A percentile compares a stretch with the other conserved stretches of the same genome.
Conservation (phyloP, 768 basidiomycete genomes). For the Tricholoma saponaceum region DNA sequence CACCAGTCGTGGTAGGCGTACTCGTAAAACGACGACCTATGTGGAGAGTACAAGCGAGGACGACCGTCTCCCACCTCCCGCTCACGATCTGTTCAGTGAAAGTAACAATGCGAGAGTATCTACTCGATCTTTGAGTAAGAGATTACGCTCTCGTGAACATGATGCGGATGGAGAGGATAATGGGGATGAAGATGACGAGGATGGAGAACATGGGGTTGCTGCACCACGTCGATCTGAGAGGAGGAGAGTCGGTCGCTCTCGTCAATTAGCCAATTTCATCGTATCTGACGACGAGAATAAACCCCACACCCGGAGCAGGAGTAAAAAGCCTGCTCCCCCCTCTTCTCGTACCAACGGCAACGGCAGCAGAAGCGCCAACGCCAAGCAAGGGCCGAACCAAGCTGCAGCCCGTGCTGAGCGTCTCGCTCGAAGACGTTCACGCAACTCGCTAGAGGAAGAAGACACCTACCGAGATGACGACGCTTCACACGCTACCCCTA, state of each 20-base stretch:
- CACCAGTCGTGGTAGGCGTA: constrained; percentile 37
- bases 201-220: constrained; percentile 19
- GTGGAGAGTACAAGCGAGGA: constrained; percentile 44
- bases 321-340: constrained; percentile 24
- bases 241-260: constrained; percentile 15
- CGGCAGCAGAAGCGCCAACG: constrained; percentile 1
- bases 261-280: constrained; percentile 29
- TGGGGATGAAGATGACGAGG: constrained; percentile 5
- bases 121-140: constrained; percentile 12
- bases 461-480: constrained; percentile 45
- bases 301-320: constrained; percentile 32
- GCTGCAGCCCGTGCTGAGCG: constrained; percentile 26
- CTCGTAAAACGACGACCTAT: constrained; percentile 36
- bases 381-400: constrained; percentile 5
- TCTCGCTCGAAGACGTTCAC: constrained; percentile 22
- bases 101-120: constrained; percentile 4
- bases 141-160: constrained; percentile 13
- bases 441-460: constrained; percentile 37
- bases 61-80: constrained; percentile 26
- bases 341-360: constrained; percentile 1
- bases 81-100: constrained; percentile 25
- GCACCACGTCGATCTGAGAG: constrained; percentile 23
- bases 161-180: constrained; percentile 12
- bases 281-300: constrained; percentile 44
- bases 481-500: constrained; percentile 45